Evolutionary conservation across 2,329 filamentous ascomycete species (phyloP), one percentile per base, ranked within the genome.

Genomic region (Paradendryphiella salina): DNA sequence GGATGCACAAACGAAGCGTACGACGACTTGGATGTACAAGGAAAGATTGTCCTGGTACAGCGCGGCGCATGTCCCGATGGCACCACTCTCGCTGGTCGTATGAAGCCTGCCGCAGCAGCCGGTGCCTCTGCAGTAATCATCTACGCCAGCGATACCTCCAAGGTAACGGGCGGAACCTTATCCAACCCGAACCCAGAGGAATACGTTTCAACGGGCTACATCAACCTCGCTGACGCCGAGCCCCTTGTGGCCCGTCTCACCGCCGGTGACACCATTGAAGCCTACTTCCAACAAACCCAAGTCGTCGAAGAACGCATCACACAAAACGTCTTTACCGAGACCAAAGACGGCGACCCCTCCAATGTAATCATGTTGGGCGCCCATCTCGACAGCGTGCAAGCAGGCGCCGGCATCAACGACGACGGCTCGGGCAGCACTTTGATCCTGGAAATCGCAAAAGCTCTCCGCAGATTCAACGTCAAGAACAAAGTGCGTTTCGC

Each of bases 241-340:
- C 71, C 67, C 1, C 67, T 80, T 23, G 73, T 72, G 37, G 67
- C 66, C 10, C 68, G 73, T 5, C 62, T 80, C 4, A 43, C 68
- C 13, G 71, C 65, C 0, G 77, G 78, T 0, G 76, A 79, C 51
- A 56, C 57, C 5, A 46, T 77, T 6, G 56, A 65, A 31, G 74
- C 75, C 5, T 69, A 72, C 50, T 77, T 77, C 59, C 74, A 77
- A 55, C 75, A 77, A 45, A 77, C 74, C 1, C 76, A 77, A 56
- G 63, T 73, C 39, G 64, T 79, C 21, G 77, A 82, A 55, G 79
- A 79, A 52, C 73, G 76, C 13, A 79, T 77, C 4, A 83, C 80
- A 56, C 73, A 72, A 28, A 75, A 76, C 38, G 65, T 76, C 38
- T 67, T 76, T 53, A 72, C 72, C 7, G 67, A 74, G 49, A 74